Evolutionary conservation across 129 eudicot species (phyloP), one percentile per base, ranked within the genome.

Genomic region (Calendula officinalis): DNA sequence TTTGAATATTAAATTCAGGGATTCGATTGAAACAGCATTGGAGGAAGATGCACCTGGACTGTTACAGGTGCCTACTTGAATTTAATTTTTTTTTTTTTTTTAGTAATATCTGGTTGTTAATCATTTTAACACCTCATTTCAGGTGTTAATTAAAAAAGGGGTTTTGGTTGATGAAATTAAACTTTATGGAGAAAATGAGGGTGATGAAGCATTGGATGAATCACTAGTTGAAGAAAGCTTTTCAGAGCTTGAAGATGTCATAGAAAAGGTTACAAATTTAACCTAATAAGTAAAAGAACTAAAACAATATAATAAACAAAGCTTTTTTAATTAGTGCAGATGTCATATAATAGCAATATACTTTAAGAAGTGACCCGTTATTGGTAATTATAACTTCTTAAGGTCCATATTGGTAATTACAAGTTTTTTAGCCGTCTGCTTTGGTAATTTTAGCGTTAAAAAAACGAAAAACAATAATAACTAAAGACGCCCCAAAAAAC

Each of bases 11-110:
- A 33, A 60, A 67, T 66, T 75, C 82, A 92, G 99, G 69, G 85
- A 92, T 60, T 92, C 96, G 7, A 70, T 82, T 67, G 96, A 81
- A 75, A 85, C 87, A 63, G 99, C 96, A 40, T 51, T 92, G 78
- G 99, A 85, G 84, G 99, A 92, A 76, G 99, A 92, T 92, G 99
- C 92, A 72, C 99, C 99, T 42, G 99, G 95, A 73, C 99, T 92
- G 42, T 68, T 88, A 74, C 77, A 81, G 96, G 99, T 85, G 77
- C 32, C 32, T 46, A 46, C 40, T 63, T 56, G 52, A 60, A 44
- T 48, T 59, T 44, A 50, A 42, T 63, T 16, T 37, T 7, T 7
- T 34, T 13, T 57, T 61, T 30, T 50, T 50, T 7, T 53, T n/a
- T 67, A 16, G n/a, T 36, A 7, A 42, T 56, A 16, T 62, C 14